Base-by-base conservation (phyloP, 176 grass and related monocot genomes). In the Sorghum bicolor region DNA sequence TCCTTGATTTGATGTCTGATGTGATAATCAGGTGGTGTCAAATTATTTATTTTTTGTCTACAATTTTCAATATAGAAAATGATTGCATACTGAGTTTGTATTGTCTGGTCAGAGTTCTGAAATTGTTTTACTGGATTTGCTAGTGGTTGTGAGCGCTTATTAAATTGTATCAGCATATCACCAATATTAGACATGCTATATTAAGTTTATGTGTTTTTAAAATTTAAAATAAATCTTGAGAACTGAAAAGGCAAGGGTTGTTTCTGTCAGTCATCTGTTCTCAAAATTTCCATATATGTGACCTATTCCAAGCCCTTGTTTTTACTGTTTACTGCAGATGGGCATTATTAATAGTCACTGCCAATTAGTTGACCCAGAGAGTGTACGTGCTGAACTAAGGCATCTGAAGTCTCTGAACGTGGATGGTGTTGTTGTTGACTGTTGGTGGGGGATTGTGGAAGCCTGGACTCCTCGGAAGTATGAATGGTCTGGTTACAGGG, bases 381-480 rank as follows among this genome's bases (percentile, higher is more conserved):
- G 91, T 75, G 47, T 93, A 44, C 90, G 91, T 0, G 34, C 91
- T 81, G 92, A 97, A 82, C 84, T 97, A 86, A 91, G 85, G 82
- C 89, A 86, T 84, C 52, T 95, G 53, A 95, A 98, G 75, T 89
- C 92, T 72, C 90, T 93, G 80, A 95, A 88, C 84, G 91, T 98
- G 68, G 92, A 98, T 75, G 95, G 95, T 48, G 92, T 95, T 74
- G 39, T 95, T 88, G 88, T 98, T 70, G 87, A 93, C 40, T 98
- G 92, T 79, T 98, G 92, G 92, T 98, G 95, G 95, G 90, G 92
- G 70, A 88, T 95, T 79, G 95, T 93, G 45, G 95, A 98, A 95
- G 92, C 90, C 31, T 95, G 95, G 95, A 92, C 64, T 84, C 90
- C 95, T 84, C 82, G 73, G 67, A 98, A 95, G 43, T 98, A 98